Evolutionary conservation across 306 rosid species (phyloP).

Genomic region (Gastrolobium bilobum): DNA sequence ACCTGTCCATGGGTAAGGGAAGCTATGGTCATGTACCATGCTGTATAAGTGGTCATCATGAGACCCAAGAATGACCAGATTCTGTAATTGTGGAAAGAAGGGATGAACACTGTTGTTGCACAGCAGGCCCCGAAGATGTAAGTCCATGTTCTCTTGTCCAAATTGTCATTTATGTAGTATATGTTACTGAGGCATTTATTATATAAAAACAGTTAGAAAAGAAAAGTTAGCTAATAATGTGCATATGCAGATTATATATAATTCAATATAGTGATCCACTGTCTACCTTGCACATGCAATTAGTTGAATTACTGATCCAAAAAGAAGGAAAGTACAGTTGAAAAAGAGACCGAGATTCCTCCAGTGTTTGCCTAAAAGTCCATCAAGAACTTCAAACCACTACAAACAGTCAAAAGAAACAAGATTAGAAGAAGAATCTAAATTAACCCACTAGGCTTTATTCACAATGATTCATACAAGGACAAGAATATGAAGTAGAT

Average conservation of each 20-base stretch:
- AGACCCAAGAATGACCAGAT: conserved; percentile 97
- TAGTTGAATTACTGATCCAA: conserved; percentile 97
- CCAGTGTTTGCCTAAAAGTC: conserved; percentile 94
- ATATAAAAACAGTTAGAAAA: neutral
- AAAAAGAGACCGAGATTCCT: conserved; percentile 90
- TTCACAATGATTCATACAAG: conserved; percentile 7
- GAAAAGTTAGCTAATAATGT: neutral
- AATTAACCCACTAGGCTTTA: neutral
- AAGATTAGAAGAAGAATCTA: conserved; percentile 34
- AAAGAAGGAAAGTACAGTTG: conserved; percentile 97
- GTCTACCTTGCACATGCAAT: conserved; percentile 97
- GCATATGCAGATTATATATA: neutral
- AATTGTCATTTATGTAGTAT: conserved; percentile 95
- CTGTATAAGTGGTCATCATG: conserved; percentile 91
- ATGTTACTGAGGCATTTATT: conserved; percentile 71
- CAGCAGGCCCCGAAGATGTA: conserved; percentile 98
- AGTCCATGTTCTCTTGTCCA: conserved; percentile 99
- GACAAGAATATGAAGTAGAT: neutral
- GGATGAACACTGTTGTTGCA: conserved; percentile 95
- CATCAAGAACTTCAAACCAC: conserved; percentile 99
- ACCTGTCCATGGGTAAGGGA: conserved; percentile 94
- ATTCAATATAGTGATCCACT: neutral
- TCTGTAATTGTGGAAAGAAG: conserved; percentile 97
- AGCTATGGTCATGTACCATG: conserved; percentile 97
- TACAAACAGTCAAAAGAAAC: conserved; percentile 40